Evolutionary conservation across 208 protist species (phyloP).

Genomic region (Herpetomonas samuelpessoai): DNA sequence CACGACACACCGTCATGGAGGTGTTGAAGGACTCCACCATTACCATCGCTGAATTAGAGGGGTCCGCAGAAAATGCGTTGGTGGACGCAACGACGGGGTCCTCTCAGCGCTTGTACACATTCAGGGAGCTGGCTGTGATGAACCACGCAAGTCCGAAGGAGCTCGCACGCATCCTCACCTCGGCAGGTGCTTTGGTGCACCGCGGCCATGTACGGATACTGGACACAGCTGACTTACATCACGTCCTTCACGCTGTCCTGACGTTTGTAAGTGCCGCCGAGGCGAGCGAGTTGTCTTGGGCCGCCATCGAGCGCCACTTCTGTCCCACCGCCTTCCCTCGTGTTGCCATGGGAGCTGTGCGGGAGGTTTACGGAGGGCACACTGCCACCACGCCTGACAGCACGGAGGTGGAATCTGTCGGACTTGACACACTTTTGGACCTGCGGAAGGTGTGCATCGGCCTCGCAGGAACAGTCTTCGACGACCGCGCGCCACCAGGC

Average conservation of each 20-base stretch:
- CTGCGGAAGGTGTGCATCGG: constrained; percentile 27
- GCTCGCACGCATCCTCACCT: constrained; percentile 29
- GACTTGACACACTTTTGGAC: constrained; percentile 18
- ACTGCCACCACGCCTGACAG: background rate
- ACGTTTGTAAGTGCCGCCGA: constrained; percentile 34
- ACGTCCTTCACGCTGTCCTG: constrained; percentile 33
- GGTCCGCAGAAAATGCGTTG: no score
- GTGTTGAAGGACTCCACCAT: constrained; percentile 29
- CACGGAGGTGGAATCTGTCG: background rate
- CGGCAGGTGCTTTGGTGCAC: constrained; percentile 48
- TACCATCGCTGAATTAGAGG: constrained; percentile 51
- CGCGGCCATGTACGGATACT: constrained; percentile 52
- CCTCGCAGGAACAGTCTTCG: constrained; percentile 46
- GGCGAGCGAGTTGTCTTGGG: constrained; percentile 18
- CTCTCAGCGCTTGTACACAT: no score
- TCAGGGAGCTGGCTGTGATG: no score
- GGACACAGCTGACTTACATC: constrained; percentile 28
- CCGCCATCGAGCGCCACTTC: constrained; percentile 25
- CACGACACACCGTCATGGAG: constrained; percentile 25
- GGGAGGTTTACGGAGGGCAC: constrained; percentile 38
- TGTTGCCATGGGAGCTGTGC: constrained; percentile 49
- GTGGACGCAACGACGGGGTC: no score
- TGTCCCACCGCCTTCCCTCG: constrained; percentile 52
- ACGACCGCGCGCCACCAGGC: no score
- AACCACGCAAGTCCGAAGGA: constrained; percentile 56